A percentile compares a stretch with the other conserved stretches of the same genome.
Evolutionary conservation across 768 basidiomycete species (phyloP).

Genomic region (Boletus edulis): DNA sequence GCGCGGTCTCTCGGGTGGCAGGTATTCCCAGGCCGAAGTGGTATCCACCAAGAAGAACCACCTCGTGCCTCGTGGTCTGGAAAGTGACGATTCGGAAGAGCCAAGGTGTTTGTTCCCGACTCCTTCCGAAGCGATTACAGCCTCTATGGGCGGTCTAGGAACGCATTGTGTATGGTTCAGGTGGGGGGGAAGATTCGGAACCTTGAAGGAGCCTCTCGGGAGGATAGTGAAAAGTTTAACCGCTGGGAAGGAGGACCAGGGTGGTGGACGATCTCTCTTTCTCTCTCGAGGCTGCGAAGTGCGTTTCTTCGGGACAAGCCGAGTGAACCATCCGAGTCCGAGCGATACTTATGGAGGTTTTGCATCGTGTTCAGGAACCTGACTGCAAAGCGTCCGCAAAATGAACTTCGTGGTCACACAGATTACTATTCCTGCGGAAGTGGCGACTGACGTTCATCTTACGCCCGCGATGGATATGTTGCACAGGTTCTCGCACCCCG

Average conservation of each 20-base stretch:
- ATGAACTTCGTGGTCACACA: constrained; percentile 11
- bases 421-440: not conserved
- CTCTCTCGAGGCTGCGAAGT: not conserved
- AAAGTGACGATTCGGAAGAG: constrained; percentile 13
- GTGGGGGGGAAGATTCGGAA: not conserved
- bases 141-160: constrained; percentile 1
- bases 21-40: constrained; percentile 11
- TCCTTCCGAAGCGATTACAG: constrained; percentile 7
- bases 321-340: constrained; percentile 7
- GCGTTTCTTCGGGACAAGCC: not conserved
- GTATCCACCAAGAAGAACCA: constrained; percentile 12
- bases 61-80: constrained; percentile 17
- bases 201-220: not conserved
- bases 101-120: constrained; percentile 4
- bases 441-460: not conserved
- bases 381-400: not conserved
- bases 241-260: not conserved
- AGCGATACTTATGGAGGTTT: constrained; percentile 9
- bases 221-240: not conserved
- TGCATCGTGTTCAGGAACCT: constrained; percentile 7
- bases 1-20: constrained; percentile 12
- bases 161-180: not conserved
- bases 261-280: not conserved
- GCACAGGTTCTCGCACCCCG: constrained; percentile 3
- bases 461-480: not conserved